These are phyloP conservation scores for Amaranthus palmeri DNA, from an alignment of 148 eudicot genomes.

Conservation along the genomic window DNA sequence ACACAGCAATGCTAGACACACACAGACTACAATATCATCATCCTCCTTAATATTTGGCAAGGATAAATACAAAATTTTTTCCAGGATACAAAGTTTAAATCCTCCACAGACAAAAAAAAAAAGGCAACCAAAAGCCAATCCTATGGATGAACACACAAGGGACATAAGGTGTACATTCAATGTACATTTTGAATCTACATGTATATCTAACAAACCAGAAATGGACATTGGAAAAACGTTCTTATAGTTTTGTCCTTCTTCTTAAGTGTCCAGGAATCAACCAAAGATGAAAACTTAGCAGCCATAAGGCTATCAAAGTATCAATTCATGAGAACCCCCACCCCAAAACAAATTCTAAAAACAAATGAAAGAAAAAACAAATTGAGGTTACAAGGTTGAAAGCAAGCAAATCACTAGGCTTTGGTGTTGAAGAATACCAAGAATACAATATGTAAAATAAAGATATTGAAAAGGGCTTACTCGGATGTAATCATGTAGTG, in stretches of 20 bases:
- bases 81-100: no score
- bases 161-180: neutral
- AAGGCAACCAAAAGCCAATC: neutral
- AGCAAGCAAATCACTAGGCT: no score
- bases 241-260: neutral
- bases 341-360: neutral
- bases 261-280: neutral
- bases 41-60: neutral
- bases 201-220: no score
- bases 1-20: neutral
- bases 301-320: neutral
- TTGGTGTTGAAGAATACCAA: neutral
- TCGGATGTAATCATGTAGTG: slow-evolving; percentile 65
- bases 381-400: neutral
- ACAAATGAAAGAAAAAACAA: neutral
- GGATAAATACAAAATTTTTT: neutral
- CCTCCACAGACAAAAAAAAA: neutral
- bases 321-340: neutral
- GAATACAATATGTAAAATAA: neutral
- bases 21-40: neutral
- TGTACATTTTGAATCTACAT: no score
- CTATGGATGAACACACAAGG: neutral
- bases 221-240: no score
- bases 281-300: neutral
- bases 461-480: slow-evolving; percentile 37